Evolutionary conservation across 106 monocot genomes (phyloP), one percentile per base, ranked within the genome.

Genomic region (Posidonia australis): DNA sequence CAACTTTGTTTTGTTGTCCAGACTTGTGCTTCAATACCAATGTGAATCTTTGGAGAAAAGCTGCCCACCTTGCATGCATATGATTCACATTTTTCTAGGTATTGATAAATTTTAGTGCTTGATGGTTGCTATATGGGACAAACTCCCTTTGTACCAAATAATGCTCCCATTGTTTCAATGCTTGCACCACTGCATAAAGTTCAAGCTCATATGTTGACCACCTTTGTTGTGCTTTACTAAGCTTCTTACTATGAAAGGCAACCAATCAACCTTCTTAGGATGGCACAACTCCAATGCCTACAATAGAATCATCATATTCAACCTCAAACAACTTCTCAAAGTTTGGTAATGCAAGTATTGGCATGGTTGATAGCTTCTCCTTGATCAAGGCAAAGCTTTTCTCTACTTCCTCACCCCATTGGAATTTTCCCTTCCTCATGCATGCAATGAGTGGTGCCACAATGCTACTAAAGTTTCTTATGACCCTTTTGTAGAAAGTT

Each of bases 401-500:
- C n/a, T n/a, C 48, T 0, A 47, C 46, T 29, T 26, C 46, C 18
- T 26, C 7, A 0, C 26, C 16, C 65, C 65, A 65, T 3, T 11
- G 16, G n/a, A 65, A 48, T 3, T 12, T 6, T 1, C 16, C 0
- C 10, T 44, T 23, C 19, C 46, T 46, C 5, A 72, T 9, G 12
- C 36, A 74, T 12, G 57, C 63, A 16, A 25, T 68, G 1, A 72
- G 25, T 5, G 63, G 67, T 0, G 80, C 10, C 0, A 54, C 32
- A 1, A 67, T 27, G 3, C 54, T 45, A 18, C 71, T 72, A 19
- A 80, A 71, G 22, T 55, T 23, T 2, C 54, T 41, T 9, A 64
- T 24, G 12, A 76, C 72, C 1, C 45, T 5, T 14, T 28, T 9
- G 7, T 80, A 80, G n/a, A 80, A 76, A 12, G 68, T 27, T 0